Base-by-base conservation (phyloP, 768 basidiomycete genomes). In the Ramaria sp. region DNA sequence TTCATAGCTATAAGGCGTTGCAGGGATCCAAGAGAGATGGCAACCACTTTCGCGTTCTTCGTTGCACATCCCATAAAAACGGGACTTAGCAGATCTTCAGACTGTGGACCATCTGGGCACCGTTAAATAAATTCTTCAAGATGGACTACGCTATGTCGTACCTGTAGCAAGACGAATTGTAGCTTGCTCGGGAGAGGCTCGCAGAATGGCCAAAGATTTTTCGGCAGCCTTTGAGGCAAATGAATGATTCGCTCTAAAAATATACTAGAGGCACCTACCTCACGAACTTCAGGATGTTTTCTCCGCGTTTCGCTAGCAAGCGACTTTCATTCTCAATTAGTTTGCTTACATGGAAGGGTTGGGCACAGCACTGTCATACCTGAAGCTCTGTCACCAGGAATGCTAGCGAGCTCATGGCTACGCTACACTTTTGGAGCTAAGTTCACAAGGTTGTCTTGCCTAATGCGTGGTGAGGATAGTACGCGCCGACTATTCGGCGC, bases 41-140 rank as follows among this genome's bases (percentile, higher is more conserved):
- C 87, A 43, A 97, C 84, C 51, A 97, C 87, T 75, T 98, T 98
- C 1, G 88, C 82, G 61, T 91, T 91, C 69, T 86, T 90, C 3
- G 91, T 96, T 27, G 85, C 83, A 60, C 92, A 93, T 47, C 92
- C 92, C 82, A 95, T 89, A 63, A 93, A 91, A 1, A 97, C 82
- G 0, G 95, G 95, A 47, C 80, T 74, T 18, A 95, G 75, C 24
- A 96, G 75, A 57, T 86, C 85, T 43, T 86, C 81, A 1, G 89
- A 82, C 66, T 88, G 85, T 8, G 83, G 79, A 3, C 82, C 81
- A 75, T 88, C 84, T 88, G 59, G 9, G 59, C 12, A 15, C 32
- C 28, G 32, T 49, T 25, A 39, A 18, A 24, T 39, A 13, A 34
- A 34, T 13, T 34, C 32, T 52, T 27, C 49, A 22, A 60, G 28